Percentiles rank a stretch among this genome's conserved stretches.
These are phyloP conservation scores for Pseudotsuga menziesii DNA, from an alignment of 75 land plant species.

Conservation along the genomic window DNA sequence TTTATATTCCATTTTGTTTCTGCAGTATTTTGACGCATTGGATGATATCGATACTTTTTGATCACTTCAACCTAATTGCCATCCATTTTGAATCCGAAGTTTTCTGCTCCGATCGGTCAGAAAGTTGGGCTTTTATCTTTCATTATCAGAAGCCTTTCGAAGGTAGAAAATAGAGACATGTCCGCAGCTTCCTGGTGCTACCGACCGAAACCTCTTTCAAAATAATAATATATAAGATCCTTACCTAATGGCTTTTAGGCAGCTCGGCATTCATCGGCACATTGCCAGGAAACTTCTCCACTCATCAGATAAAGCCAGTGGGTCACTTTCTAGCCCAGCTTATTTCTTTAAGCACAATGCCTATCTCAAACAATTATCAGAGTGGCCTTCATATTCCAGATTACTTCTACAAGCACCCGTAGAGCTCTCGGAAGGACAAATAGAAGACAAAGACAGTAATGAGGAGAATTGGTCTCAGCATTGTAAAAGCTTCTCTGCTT, in stretches of 20 bases:
- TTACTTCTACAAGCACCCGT: not conserved
- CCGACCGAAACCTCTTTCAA: too few species aligned
- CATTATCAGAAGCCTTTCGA: too few species aligned
- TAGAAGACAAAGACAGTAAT: not conserved
- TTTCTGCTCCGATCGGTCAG: too few species aligned
- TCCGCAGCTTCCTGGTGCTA: too few species aligned
- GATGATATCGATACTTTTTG: too few species aligned
- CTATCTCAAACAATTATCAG: constrained; percentile 1
- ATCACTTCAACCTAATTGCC: too few species aligned
- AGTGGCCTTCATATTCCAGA: not conserved
- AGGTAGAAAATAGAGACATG: too few species aligned
- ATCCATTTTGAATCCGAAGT: too few species aligned
- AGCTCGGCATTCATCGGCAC: not conserved
- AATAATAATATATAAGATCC: not conserved
- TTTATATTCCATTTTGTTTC: too few species aligned
- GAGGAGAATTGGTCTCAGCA: not conserved
- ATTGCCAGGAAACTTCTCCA: not conserved
- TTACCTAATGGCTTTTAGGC: not conserved
- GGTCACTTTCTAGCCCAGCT: not conserved
- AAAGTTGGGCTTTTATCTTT: too few species aligned
- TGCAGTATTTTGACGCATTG: too few species aligned
- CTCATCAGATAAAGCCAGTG: not conserved
- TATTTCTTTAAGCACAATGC: not conserved
- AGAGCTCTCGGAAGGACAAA: not conserved
- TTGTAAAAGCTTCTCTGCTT: not conserved